Percentiles rank a stretch among this genome's conserved stretches.
phyloP scores from a whole-genome alignment of 768 basidiomycete genomes.

The Multifurca ochricompacta region DNA sequence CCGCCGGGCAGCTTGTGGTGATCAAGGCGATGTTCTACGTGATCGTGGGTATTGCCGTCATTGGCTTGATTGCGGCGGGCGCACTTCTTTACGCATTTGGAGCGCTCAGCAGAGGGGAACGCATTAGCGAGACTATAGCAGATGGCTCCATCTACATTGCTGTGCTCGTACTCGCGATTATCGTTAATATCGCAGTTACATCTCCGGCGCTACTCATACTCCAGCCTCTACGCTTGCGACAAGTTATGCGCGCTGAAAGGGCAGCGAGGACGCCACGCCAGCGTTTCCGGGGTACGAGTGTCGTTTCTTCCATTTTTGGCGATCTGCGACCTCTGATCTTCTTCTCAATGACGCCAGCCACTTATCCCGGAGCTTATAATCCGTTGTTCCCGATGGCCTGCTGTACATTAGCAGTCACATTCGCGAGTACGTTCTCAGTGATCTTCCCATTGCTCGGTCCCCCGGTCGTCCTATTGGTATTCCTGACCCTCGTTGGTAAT shows the following conservation, averaged over 20 bases:
- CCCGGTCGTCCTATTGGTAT: conserved; percentile 55
- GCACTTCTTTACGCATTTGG: conserved; percentile 62
- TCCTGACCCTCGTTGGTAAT: conserved; percentile 60
- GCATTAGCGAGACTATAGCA: conserved; percentile 41
- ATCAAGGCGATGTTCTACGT: conserved; percentile 61
- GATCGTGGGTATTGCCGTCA: conserved; percentile 42
- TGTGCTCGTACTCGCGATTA: conserved; percentile 46
- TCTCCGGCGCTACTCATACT: conserved; percentile 64
- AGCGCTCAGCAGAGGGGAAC: conserved; percentile 39
- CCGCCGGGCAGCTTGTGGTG: conserved; percentile 48
- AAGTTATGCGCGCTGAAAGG: conserved; percentile 45
- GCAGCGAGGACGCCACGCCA: conserved; percentile 68
- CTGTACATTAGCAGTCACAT: conserved; percentile 59
- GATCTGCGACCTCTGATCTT: neutral
- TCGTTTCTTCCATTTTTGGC: neutral
- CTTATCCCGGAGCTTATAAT: conserved; percentile 66
- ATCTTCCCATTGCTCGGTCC: conserved; percentile 74
- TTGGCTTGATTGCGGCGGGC: conserved; percentile 61
- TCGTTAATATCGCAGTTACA: conserved; percentile 60
- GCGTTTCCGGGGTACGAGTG: conserved; percentile 58
- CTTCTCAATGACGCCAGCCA: conserved; percentile 48
- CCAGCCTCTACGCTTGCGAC: conserved; percentile 60
- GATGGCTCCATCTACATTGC: conserved; percentile 69
- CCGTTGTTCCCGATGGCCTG: conserved; percentile 60
- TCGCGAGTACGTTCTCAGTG: conserved; percentile 64